Conservation (phyloP, 2,329 filamentous ascomycete species). For the Colletotrichum spinosum region DNA sequence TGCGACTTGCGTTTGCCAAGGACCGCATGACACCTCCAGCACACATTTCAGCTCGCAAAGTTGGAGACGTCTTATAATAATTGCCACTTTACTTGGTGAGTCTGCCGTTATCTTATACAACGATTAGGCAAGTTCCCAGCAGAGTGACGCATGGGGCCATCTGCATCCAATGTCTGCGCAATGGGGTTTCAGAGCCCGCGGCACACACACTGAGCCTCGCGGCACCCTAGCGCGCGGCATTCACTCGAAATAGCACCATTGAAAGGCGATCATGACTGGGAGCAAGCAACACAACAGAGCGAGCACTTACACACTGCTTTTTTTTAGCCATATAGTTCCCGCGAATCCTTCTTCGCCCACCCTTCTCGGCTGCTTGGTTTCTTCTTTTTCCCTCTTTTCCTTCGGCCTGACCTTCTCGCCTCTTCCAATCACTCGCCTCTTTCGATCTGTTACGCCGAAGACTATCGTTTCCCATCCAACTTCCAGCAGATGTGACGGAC, state of each 20-base stretch:
- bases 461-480: conserved; percentile 25
- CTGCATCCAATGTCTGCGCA: neutral
- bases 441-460: neutral
- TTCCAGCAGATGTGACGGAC: conserved; percentile 34
- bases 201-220: conserved; percentile 29
- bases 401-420: neutral
- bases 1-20: conserved; percentile 29
- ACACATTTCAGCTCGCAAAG: conserved; percentile 10
- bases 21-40: conserved; percentile 2
- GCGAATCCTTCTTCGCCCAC: neutral
- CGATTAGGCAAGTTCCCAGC: conserved; percentile 13
- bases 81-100: conserved; percentile 19
- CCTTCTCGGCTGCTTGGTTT: neutral
- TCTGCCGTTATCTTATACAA: conserved; percentile 15
- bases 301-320: conserved; percentile 24
- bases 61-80: conserved; percentile 1
- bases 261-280: neutral
- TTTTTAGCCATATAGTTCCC: conserved; percentile 16
- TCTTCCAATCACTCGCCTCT: neutral
- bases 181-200: conserved; percentile 32
- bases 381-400: conserved; percentile 1
- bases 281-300: neutral
- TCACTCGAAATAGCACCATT: conserved; percentile 30
- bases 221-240: conserved; percentile 35
- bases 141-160: conserved; percentile 16